Evolutionary conservation across 768 basidiomycete species (phyloP).

Genomic region (Panus rudis): DNA sequence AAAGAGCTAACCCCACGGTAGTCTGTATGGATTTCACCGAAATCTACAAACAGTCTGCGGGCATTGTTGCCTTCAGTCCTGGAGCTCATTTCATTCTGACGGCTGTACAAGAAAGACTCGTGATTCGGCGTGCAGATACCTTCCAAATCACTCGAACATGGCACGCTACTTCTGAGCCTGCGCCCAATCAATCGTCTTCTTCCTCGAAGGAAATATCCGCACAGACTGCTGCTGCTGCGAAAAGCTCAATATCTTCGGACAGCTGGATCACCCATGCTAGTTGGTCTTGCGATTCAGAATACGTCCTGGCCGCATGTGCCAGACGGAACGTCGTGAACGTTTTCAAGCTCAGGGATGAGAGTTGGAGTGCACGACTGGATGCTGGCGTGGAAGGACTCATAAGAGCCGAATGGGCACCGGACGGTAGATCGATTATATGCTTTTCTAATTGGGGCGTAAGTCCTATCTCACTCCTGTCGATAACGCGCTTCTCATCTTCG

Average conservation of each 20-base stretch:
- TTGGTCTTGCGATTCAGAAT: conserved; percentile 89
- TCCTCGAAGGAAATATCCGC: conserved; percentile 37
- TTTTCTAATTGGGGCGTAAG: conserved; percentile 94
- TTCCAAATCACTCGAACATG: conserved; percentile 81
- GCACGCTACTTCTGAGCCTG: conserved; percentile 47
- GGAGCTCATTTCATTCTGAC: conserved; percentile 84
- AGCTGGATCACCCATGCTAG: conserved; percentile 63
- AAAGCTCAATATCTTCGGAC: conserved; percentile 18
- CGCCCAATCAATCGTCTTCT: too few relatives aligned
- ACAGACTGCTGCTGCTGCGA: conserved; percentile 20
- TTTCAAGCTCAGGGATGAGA: conserved; percentile 73
- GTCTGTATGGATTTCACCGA: conserved; percentile 92
- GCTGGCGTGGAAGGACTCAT: conserved; percentile 79
- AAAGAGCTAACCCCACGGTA: too few relatives aligned
- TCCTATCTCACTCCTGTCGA: conserved; percentile 13
- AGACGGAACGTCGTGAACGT: conserved; percentile 66
- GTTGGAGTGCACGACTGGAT: conserved; percentile 72
- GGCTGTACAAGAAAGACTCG: conserved; percentile 68
- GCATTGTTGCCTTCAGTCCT: conserved; percentile 75
- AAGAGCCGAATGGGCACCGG: conserved; percentile 87
- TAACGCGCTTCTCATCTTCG: neutral
- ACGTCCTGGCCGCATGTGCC: conserved; percentile 75
- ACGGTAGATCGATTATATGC: conserved; percentile 75
- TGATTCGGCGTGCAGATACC: conserved; percentile 78
- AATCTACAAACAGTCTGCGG: conserved; percentile 64